Percentiles rank a stretch among this genome's conserved stretches.
These are phyloP conservation scores for Bjerkandera adusta DNA, from an alignment of 1,284 basidiomycete genomes.

Conservation along the genomic window DNA sequence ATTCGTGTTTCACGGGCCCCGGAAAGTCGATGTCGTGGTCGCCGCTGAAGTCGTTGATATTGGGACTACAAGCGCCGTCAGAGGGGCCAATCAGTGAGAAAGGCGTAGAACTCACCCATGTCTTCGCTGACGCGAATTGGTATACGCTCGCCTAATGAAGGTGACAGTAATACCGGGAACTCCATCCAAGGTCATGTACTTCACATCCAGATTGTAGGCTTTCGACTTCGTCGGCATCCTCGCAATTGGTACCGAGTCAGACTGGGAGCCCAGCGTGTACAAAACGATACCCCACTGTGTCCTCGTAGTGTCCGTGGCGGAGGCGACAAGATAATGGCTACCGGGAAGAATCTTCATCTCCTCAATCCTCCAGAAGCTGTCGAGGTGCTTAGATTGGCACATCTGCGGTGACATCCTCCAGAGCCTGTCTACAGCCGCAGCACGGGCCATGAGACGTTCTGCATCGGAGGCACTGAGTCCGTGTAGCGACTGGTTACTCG, in stretches of 20 bases:
- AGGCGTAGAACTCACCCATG: slow-evolving; percentile 28
- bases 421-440: slow-evolving; percentile 53
- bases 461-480: slow-evolving; percentile 51
- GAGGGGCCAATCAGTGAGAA: slow-evolving; percentile 13
- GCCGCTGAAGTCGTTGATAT: slow-evolving; percentile 45
- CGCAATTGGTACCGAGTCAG: slow-evolving; percentile 44
- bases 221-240: slow-evolving; percentile 46
- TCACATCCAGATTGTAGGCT: no score
- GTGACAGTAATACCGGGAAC: slow-evolving; percentile 54
- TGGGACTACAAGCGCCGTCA: slow-evolving; percentile 28
- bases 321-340: slow-evolving; percentile 65
- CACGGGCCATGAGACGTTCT: slow-evolving; percentile 59
- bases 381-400: no score
- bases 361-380: slow-evolving; percentile 28
- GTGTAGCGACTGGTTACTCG: slow-evolving; percentile 41
- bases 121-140: slow-evolving; percentile 16
- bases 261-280: slow-evolving; percentile 55
- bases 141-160: slow-evolving; percentile 40
- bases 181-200: no score
- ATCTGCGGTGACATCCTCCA: slow-evolving; percentile 17
- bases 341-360: slow-evolving; percentile 63
- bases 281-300: slow-evolving; percentile 49
- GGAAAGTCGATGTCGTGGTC: slow-evolving; percentile 44
- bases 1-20: slow-evolving; percentile 48
- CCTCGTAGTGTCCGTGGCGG: slow-evolving; percentile 43